A percentile compares a stretch with the other conserved stretches of the same genome.
These are phyloP conservation scores for Phytophthora pluvialis DNA, from an alignment of 352 stramenopile genomes.

Conservation along the genomic window DNA sequence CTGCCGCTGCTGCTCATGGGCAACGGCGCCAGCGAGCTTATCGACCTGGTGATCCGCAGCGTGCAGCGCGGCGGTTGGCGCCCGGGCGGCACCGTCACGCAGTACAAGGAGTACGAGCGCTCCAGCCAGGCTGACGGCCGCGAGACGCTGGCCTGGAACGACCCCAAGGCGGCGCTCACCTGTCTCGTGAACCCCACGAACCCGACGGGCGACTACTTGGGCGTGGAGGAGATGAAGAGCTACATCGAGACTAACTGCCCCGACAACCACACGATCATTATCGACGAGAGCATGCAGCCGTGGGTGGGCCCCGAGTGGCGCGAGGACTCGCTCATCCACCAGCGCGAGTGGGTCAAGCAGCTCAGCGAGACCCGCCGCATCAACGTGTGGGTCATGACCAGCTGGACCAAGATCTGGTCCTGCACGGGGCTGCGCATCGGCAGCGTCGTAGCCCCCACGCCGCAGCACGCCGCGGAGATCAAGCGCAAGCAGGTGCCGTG, in stretches of 20 bases:
- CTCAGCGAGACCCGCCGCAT: conserved; percentile 81
- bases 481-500: conserved; percentile 93
- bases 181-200: conserved; percentile 92
- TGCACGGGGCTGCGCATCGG: conserved; percentile 90
- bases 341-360: conserved; percentile 82
- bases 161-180: conserved; percentile 75
- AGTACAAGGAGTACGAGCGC: conserved; percentile 92
- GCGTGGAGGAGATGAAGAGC: conserved; percentile 80
- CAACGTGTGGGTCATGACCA: conserved; percentile 93
- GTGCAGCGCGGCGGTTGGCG: conserved; percentile 77
- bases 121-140: conserved; percentile 84
- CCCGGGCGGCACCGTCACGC: conserved; percentile 69
- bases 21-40: conserved; percentile 87
- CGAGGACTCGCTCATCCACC: conserved; percentile 85
- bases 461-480: conserved; percentile 77
- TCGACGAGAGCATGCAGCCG: conserved; percentile 93
- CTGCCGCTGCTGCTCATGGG: conserved; percentile 80
- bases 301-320: conserved; percentile 89
- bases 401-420: conserved; percentile 93
- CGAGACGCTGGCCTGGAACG: conserved; percentile 78
- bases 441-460: conserved; percentile 85
- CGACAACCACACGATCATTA: conserved; percentile 90
- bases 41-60: conserved; percentile 90
- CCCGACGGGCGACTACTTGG: conserved; percentile 90
- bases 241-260: conserved; percentile 89